Conservation (phyloP, 116 monocot species). For the Posidonia oceanica region DNA sequence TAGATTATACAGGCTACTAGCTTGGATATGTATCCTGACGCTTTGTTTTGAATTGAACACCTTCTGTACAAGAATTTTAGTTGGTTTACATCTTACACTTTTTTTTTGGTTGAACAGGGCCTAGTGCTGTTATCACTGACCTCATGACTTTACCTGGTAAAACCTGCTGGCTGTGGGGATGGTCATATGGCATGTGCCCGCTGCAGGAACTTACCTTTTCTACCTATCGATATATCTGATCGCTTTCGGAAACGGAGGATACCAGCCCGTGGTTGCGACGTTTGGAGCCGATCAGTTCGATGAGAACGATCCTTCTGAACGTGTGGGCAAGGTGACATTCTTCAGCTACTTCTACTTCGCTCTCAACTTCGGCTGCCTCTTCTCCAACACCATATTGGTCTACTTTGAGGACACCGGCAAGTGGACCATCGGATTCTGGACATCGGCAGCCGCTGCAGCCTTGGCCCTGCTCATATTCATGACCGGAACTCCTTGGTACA, state of each 20-base stretch:
- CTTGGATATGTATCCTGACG: no score
- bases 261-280: conserved; percentile 55
- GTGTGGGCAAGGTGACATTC: conserved; percentile 49
- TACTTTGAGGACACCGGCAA: conserved; percentile 57
- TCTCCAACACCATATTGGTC: conserved; percentile 69
- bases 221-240: conserved; percentile 66
- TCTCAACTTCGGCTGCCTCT: conserved; percentile 60
- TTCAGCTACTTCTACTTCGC: conserved; percentile 92
- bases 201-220: conserved; percentile 22
- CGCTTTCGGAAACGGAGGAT: conserved; percentile 69
- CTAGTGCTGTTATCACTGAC: conserved; percentile 38
- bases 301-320: conserved; percentile 45
- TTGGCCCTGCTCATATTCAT: conserved; percentile 51
- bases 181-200: conserved; percentile 19
- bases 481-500: conserved; percentile 33
- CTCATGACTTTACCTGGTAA: conserved; percentile 45
- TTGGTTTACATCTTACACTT: background rate
- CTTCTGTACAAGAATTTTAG: no score
- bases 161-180: conserved; percentile 53
- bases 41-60: no score
- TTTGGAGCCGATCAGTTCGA: conserved; percentile 82
- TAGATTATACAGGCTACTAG: no score
- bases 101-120: conserved; percentile 26
- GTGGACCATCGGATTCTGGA: conserved; percentile 69
- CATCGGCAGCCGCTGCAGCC: conserved; percentile 32